Conservation (phyloP, 768 basidiomycete species). For the Xerocomellus dryophilus region DNA sequence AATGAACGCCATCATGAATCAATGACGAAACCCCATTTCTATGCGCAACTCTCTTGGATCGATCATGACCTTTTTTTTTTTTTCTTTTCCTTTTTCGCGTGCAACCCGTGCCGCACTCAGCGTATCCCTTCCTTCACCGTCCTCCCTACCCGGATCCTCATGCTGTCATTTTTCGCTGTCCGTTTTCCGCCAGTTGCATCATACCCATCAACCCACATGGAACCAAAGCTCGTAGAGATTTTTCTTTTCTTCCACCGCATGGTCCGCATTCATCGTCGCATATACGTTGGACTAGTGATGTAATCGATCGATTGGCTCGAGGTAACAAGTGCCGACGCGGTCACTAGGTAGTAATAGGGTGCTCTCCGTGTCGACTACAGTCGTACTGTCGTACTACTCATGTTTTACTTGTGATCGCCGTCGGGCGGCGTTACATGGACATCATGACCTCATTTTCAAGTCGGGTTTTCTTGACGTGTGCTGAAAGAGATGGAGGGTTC, state of each 20-base stretch:
- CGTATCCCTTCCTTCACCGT: background rate
- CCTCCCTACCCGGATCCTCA: background rate
- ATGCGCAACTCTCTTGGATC: constrained; percentile 6
- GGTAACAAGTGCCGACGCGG: background rate
- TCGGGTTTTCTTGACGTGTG: background rate
- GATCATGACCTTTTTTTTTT: background rate
- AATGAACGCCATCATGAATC: constrained; percentile 6
- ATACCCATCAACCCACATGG: background rate
- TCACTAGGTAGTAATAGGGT: background rate
- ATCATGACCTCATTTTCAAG: background rate
- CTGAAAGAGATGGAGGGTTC: background rate
- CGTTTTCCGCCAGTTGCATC: background rate
- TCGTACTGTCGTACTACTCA: background rate
- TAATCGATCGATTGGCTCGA: background rate
- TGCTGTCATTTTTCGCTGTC: background rate
- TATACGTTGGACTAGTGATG: background rate
- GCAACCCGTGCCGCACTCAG: background rate
- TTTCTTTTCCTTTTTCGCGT: background rate
- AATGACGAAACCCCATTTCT: background rate
- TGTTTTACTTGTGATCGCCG: constrained; percentile 1
- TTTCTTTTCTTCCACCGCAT: background rate
- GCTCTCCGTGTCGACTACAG: background rate
- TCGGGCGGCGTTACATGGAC: background rate
- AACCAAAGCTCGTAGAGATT: constrained; percentile 3
- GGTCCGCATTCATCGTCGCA: background rate